Evolutionary conservation across 2,329 filamentous ascomycete genomes (phyloP), one percentile per base, ranked within the genome.

Genomic region (Teratosphaeria zuluensis): DNA sequence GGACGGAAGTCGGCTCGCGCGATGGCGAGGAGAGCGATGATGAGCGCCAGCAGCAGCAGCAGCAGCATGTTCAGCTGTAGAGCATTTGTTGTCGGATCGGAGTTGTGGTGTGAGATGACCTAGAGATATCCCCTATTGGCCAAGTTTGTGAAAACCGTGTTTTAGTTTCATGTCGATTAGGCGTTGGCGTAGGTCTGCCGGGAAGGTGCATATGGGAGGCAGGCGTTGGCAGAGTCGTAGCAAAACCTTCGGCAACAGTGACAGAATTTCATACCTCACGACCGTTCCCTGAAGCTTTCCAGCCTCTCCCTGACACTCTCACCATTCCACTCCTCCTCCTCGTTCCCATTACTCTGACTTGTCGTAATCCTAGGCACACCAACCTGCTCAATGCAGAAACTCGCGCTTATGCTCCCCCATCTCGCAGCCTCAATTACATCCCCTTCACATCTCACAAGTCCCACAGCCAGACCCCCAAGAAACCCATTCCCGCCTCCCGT

Each of bases 401-500:
- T 92, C 7, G 94, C 92, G 1, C 90, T 87, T 5, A 97, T 81
- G 53, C 84, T 87, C 4, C 86, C 94, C 84, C 87, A 92, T 0
- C 83, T 78, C 4, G 88, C 85, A 4, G 90, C 91, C 66, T 90
- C 85, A 61, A 86, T 83, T 48, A 89, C 77, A 63, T 73, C 66
- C 51, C 76, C 33, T 79, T 85, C 64, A 0, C 60, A 87, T 59
- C 78, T 76, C 21, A 81, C 75, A 63, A 85, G 71, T 1, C 79
- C 82, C 24, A 85, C 77, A 6, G 81, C 78, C 59, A 86, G 68
- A 1, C 81, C 83, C 24, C 84, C 84, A 8, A 96, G 77, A 67
- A 96, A 97, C 0, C 88, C 86, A 73, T 99, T 99, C 0, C 94
- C 94, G 21, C 91, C 94, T 9, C 94, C 94, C 0, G 94, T 97